Evolutionary conservation across 2,329 filamentous ascomycete species (phyloP).

Genomic region (Aspergillus awamori): DNA sequence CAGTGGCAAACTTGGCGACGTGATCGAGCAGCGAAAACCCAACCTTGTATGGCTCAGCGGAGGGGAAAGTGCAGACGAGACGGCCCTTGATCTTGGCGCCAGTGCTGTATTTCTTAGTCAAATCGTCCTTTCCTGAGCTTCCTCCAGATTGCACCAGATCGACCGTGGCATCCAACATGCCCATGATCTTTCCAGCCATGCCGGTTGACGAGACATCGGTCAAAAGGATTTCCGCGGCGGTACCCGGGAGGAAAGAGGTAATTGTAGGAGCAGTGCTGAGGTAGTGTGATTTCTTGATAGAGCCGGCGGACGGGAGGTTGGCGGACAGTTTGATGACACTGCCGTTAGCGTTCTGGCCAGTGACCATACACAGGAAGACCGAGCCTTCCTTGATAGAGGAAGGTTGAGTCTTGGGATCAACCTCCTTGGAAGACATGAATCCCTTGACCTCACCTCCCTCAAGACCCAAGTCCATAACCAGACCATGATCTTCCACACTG

Average conservation of each 20-base stretch:
- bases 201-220: slow-evolving; percentile 74
- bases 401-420: slow-evolving; percentile 67
- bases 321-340: slow-evolving; percentile 87
- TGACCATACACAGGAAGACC: slow-evolving; percentile 81
- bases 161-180: slow-evolving; percentile 84
- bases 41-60: slow-evolving; percentile 76
- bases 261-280: slow-evolving; percentile 81
- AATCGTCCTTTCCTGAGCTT: slow-evolving; percentile 67
- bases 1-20: slow-evolving; percentile 63
- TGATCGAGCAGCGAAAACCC: slow-evolving; percentile 90
- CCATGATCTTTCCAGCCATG: slow-evolving; percentile 88
- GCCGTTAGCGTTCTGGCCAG: slow-evolving; percentile 72
- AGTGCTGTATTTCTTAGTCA: slow-evolving; percentile 77
- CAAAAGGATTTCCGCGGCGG: slow-evolving; percentile 82
- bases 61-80: slow-evolving; percentile 84
- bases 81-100: slow-evolving; percentile 83
- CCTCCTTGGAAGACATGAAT: slow-evolving; percentile 82
- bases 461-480: slow-evolving; percentile 89
- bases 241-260: slow-evolving; percentile 87
- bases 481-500: slow-evolving; percentile 94
- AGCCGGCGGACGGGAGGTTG: slow-evolving; percentile 69
- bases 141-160: slow-evolving; percentile 87
- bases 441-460: slow-evolving; percentile 69
- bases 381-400: slow-evolving; percentile 76
- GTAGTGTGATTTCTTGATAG: slow-evolving; percentile 64